Conservation (phyloP, 805 yeast species). For the Pichia cabralensis region DNA sequence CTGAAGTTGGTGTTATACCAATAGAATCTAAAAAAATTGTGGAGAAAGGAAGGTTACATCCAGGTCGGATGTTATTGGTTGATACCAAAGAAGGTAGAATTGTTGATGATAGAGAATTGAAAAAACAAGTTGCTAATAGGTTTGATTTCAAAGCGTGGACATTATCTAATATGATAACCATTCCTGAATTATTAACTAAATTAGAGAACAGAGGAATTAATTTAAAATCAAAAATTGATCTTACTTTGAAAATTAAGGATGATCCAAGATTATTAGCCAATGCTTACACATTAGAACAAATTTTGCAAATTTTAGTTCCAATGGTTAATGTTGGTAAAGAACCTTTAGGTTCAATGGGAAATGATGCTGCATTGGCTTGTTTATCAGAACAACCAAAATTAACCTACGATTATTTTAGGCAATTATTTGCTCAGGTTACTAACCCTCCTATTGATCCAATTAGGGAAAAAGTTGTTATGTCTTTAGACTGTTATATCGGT, state of each 20-base stretch:
- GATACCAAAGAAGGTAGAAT: slow-evolving; percentile 89
- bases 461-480: slow-evolving; percentile 94
- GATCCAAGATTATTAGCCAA: slow-evolving; percentile 81
- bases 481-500: slow-evolving; percentile 92
- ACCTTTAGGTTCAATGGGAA: slow-evolving; percentile 97
- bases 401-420: slow-evolving; percentile 88
- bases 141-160: slow-evolving; percentile 93
- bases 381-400: slow-evolving; percentile 86
- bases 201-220: slow-evolving; percentile 34
- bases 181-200: slow-evolving; percentile 64
- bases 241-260: slow-evolving; percentile 46
- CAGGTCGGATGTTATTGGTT: slow-evolving; percentile 92
- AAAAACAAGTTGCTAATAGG: slow-evolving; percentile 65
- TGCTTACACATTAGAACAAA: slow-evolving; percentile 93
- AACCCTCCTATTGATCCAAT: slow-evolving; percentile 99
- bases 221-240: slow-evolving; percentile 19
- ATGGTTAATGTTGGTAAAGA: slow-evolving; percentile 92
- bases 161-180: slow-evolving; percentile 71
- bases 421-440: slow-evolving; percentile 95
- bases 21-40: slow-evolving; percentile 73
- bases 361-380: slow-evolving; percentile 93
- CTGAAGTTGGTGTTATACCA: slow-evolving; percentile 95
- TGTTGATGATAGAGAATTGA: slow-evolving; percentile 88
- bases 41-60: slow-evolving; percentile 89
- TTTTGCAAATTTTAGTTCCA: slow-evolving; percentile 73